Conservation (phyloP, 169 alveolate species). For the Cryptosporidium meleagridis region DNA sequence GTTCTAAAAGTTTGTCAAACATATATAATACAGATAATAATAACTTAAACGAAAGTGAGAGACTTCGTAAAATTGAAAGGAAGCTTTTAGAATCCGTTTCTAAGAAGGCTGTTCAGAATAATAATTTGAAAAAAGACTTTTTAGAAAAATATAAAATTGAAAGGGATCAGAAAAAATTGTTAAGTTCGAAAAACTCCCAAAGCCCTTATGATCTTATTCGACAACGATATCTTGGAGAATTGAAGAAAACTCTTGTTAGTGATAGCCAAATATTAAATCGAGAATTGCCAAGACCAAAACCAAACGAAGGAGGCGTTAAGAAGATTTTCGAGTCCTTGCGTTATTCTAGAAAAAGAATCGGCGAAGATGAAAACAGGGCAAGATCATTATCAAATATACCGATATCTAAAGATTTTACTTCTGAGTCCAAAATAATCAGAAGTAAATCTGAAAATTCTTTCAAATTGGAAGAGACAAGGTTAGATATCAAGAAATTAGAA, state of each 20-base stretch:
- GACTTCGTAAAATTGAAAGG: background rate
- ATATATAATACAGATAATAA: background rate
- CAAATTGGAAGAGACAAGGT: background rate
- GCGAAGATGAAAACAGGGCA: background rate
- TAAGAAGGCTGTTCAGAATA: background rate
- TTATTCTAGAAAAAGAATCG: background rate
- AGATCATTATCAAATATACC: background rate
- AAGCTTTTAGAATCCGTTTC: background rate
- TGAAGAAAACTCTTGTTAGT: background rate
- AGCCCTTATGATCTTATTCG: background rate
- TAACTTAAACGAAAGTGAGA: background rate
- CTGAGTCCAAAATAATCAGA: background rate
- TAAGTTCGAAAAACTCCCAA: background rate
- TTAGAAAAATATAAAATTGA: background rate
- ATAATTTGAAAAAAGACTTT: background rate
- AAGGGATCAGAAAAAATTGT: background rate
- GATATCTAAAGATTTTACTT: background rate
- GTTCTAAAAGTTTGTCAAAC: background rate
- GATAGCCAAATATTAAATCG: background rate
- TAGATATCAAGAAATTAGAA: background rate
- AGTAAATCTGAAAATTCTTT: background rate
- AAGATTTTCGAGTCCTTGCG: constrained; percentile 25
- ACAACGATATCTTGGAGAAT: background rate
- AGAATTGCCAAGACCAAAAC: background rate
- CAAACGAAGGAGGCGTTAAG: background rate